A percentile compares a stretch with the other conserved stretches of the same genome.
Conservation (phyloP, 176 grass and related monocot genomes). For the Oryza meridionalis region DNA sequence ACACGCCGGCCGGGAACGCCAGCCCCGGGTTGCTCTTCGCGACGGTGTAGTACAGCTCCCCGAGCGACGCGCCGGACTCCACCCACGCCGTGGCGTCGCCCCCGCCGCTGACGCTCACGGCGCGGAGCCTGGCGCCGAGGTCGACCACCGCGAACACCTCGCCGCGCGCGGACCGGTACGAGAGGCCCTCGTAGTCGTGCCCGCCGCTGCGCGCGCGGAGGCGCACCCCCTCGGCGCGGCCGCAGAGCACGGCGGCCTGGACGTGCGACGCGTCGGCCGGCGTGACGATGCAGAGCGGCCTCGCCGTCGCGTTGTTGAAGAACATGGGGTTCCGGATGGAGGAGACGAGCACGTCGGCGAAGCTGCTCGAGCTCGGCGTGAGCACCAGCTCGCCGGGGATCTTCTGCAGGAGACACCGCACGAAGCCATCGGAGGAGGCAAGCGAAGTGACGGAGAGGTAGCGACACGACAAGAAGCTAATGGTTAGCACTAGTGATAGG, state of each 20-base stretch:
- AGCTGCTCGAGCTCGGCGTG: conserved; percentile 34
- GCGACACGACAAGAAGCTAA: neutral
- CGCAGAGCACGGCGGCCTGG: conserved; percentile 55
- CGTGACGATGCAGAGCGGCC: conserved; percentile 62
- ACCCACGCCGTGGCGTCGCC: conserved; percentile 52
- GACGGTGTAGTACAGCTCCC: conserved; percentile 60
- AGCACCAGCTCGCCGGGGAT: conserved; percentile 41
- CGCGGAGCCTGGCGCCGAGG: conserved; percentile 42
- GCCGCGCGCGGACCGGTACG: conserved; percentile 50
- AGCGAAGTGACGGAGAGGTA: neutral
- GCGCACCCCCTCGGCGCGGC: conserved; percentile 27
- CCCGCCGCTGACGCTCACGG: conserved; percentile 8
- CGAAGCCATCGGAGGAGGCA: conserved; percentile 42
- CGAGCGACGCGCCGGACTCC: conserved; percentile 57
- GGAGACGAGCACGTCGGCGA: conserved; percentile 53
- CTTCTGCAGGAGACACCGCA: conserved; percentile 50
- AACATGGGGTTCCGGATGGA: conserved; percentile 58
- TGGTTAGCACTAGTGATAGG: neutral
- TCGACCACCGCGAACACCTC: conserved; percentile 58
- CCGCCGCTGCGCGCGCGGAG: conserved; percentile 50
- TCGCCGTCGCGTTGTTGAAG: conserved; percentile 36
- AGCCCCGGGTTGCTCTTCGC: neutral
- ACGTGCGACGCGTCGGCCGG: conserved; percentile 49
- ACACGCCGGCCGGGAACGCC: conserved; percentile 61
- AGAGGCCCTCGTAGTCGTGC: conserved; percentile 89